A percentile compares a stretch with the other conserved stretches of the same genome.
phyloP scores from a whole-genome alignment of 169 alveolate species.

The Eimeria maxima region DNA sequence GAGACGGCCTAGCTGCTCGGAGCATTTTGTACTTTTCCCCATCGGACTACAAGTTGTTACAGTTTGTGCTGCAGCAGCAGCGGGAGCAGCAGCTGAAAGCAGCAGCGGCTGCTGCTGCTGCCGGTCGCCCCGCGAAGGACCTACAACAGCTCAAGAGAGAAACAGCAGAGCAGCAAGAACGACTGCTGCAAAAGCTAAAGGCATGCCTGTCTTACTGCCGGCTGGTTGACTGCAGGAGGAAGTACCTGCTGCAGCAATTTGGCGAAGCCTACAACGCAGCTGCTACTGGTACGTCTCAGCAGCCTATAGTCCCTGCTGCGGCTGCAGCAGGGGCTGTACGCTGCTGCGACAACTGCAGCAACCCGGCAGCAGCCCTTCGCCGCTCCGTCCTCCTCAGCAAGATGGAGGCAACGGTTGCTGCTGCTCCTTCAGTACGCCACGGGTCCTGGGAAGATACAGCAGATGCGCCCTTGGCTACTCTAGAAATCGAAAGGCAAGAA shows the following conservation, averaged over 20 bases:
- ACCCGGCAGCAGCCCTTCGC: slow-evolving; percentile 23
- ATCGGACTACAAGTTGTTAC: slow-evolving; percentile 73
- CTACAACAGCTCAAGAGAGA: not conserved
- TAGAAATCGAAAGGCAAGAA: slow-evolving; percentile 13
- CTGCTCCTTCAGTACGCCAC: not conserved
- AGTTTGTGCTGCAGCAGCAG: slow-evolving; percentile 46
- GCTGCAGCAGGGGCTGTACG: not conserved
- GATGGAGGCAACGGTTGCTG: slow-evolving; percentile 20
- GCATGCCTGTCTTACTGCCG: slow-evolving; percentile 39
- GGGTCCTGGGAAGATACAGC: not conserved
- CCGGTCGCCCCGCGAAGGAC: not conserved
- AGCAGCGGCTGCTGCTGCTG: slow-evolving; percentile 32
- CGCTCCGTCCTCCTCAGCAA: not conserved
- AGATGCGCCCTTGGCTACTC: not conserved
- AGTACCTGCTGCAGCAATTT: slow-evolving; percentile 28
- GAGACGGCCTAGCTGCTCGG: slow-evolving; percentile 91
- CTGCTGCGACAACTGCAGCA: slow-evolving; percentile 67
- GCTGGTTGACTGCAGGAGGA: not conserved
- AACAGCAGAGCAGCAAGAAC: slow-evolving; percentile 41
- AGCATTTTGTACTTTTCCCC: slow-evolving; percentile 82
- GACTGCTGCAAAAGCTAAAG: not conserved
- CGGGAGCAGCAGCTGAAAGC: slow-evolving; percentile 28
- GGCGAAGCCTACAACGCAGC: slow-evolving; percentile 28
- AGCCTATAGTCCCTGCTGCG: not conserved
- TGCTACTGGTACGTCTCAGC: not conserved